Evolutionary conservation across 768 basidiomycete species (phyloP).

Genomic region (Panaeolus cyanescens): DNA sequence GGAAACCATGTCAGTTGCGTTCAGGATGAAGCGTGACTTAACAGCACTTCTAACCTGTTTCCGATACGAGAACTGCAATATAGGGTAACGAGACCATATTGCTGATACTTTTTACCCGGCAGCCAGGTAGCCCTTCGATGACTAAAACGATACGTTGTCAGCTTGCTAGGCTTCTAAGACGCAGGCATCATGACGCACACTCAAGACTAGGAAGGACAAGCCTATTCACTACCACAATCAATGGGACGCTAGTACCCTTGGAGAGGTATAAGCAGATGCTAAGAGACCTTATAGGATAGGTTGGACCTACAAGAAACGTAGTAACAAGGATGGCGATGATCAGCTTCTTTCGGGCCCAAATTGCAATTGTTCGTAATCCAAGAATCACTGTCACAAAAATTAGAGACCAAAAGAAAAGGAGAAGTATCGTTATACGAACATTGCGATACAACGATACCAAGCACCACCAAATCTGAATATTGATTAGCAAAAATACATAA

Average conservation of each 20-base stretch:
- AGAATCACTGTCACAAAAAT: slow-evolving; percentile 12
- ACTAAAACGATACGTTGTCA: neutral
- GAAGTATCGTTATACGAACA: neutral
- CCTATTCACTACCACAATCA: neutral
- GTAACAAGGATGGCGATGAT: slow-evolving; percentile 2
- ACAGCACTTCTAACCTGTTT: slow-evolving; percentile 9
- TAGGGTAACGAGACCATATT: slow-evolving; percentile 7
- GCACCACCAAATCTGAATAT: neutral
- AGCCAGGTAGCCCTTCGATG: slow-evolving; percentile 3
- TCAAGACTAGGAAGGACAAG: neutral
- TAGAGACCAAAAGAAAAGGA: neutral
- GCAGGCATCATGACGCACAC: neutral
- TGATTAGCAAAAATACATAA: neutral
- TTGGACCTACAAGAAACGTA: slow-evolving; percentile 9
- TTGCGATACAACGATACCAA: neutral
- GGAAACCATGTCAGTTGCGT: neutral
- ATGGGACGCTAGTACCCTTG: neutral
- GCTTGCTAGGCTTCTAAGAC: neutral
- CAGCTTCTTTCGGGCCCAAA: slow-evolving; percentile 7
- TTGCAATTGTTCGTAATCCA: slow-evolving; percentile 15
- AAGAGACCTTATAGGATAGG: too few species aligned
- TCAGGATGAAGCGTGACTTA: neutral
- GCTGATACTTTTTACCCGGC: slow-evolving; percentile 4
- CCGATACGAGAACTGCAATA: slow-evolving; percentile 8
- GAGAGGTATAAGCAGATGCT: too few species aligned